phyloP scores from a whole-genome alignment of 2,329 filamentous ascomycete species.

The Talaromyces amestolkiae region DNA sequence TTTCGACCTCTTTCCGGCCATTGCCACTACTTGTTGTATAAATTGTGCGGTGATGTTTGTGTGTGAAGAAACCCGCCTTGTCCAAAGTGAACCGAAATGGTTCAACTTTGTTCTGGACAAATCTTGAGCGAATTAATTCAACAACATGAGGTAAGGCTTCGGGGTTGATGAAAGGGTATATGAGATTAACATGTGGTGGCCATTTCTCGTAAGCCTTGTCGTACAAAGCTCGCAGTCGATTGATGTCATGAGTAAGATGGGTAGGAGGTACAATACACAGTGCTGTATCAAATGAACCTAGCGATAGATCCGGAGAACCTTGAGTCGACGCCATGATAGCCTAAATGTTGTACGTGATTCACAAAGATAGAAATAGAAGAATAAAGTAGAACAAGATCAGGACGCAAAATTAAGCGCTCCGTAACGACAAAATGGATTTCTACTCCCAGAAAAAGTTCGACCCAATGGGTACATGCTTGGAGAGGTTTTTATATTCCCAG shows the following conservation, averaged over 20 bases:
- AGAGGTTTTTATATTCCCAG: neutral
- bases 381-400: neutral
- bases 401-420: neutral
- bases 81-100: conserved; percentile 31
- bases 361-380: neutral
- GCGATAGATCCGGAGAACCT: neutral
- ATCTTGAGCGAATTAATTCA: conserved; percentile 1
- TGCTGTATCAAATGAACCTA: conserved; percentile 56
- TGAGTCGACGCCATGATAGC: neutral
- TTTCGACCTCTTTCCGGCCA: neutral
- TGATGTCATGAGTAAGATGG: conserved; percentile 48
- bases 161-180: conserved; percentile 62
- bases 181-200: conserved; percentile 65
- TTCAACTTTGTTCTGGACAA: conserved; percentile 16
- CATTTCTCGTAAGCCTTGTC: conserved; percentile 61
- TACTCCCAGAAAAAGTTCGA: neutral
- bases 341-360: neutral
- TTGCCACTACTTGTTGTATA: conserved; percentile 34
- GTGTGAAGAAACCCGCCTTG: conserved; percentile 49
- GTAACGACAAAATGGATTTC: neutral
- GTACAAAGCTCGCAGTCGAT: conserved; percentile 59
- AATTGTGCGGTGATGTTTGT: conserved; percentile 53
- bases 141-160: conserved; percentile 48
- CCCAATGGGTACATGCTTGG: neutral
- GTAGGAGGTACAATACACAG: conserved; percentile 59